Evolutionary conservation across 345 rosid genomes (phyloP).

Genomic region (Boechera stricta): DNA sequence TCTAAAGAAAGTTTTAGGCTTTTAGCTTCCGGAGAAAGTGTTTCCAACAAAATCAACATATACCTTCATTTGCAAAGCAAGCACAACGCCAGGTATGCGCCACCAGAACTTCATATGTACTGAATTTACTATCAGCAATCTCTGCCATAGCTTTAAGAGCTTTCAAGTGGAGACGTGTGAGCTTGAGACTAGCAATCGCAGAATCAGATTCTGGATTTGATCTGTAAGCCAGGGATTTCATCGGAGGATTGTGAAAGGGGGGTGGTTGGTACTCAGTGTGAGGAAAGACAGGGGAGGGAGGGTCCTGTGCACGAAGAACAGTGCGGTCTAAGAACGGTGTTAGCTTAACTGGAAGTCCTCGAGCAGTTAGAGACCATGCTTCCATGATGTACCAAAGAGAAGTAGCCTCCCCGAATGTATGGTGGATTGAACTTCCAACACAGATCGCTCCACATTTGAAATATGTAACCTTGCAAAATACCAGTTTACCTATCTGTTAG

Average conservation of each 20-base stretch:
- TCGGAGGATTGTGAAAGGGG: constrained; percentile 39
- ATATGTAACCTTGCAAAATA: constrained; percentile 43
- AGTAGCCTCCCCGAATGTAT: constrained; percentile 41
- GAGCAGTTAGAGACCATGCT: constrained; percentile 43
- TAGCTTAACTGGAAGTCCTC: constrained; percentile 30
- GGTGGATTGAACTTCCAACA: constrained; percentile 43
- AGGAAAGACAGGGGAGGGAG: constrained; percentile 46
- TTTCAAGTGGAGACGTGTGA: constrained; percentile 47
- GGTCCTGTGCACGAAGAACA: constrained; percentile 42
- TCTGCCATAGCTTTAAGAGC: constrained; percentile 40
- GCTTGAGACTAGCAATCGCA: constrained; percentile 30
- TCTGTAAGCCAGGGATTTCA: constrained; percentile 19
- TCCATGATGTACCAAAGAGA: constrained; percentile 26
- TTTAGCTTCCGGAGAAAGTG: not conserved
- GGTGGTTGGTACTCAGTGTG: constrained; percentile 52
- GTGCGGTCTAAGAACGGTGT: constrained; percentile 48
- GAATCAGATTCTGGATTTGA: constrained; percentile 40
- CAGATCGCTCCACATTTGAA: constrained; percentile 50
- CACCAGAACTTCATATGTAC: constrained; percentile 44
- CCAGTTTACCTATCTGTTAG: constrained; percentile 18
- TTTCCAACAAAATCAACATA: not conserved
- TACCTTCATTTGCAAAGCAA: constrained; percentile 46
- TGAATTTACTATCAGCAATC: constrained; percentile 28
- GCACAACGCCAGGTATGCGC: constrained; percentile 52
- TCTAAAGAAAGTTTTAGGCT: not conserved